Conservation (phyloP, 108 stramenopile genomes). For the Licmophora abbreviata region DNA sequence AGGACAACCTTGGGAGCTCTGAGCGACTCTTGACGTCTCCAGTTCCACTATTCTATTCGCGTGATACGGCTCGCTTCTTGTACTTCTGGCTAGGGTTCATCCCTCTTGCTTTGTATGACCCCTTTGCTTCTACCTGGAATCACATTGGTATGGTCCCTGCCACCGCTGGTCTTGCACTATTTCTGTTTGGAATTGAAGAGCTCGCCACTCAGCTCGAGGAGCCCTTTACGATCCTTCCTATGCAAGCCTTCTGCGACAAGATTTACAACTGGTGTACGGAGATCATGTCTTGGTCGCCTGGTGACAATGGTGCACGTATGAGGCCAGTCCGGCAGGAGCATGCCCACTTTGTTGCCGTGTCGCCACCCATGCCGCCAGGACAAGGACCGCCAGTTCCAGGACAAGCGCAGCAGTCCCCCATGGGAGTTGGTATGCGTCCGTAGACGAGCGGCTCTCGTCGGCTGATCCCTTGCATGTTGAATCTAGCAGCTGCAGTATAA, state of each 20-base stretch:
- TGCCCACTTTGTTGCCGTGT: no score
- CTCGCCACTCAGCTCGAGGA: conserved; percentile 73
- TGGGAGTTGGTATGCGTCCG: no score
- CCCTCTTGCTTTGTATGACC: conserved; percentile 67
- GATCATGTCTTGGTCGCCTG: conserved; percentile 13
- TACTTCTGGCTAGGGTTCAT: conserved; percentile 62
- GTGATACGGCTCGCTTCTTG: conserved; percentile 75
- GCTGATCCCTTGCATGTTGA: no score
- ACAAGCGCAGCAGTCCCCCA: no score
- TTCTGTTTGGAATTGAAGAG: conserved; percentile 34
- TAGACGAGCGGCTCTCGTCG: no score
- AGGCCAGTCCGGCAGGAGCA: no score
- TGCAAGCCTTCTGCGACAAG: conserved; percentile 72
- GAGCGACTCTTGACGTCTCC: conserved; percentile 65
- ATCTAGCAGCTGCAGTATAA: no score
- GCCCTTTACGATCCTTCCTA: conserved; percentile 81
- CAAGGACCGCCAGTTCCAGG: no score
- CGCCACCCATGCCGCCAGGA: no score
- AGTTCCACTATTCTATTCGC: conserved; percentile 62
- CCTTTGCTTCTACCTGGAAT: conserved; percentile 62
- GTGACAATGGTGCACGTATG: no score
- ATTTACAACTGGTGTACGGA: conserved; percentile 32
- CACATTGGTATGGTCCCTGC: conserved; percentile 48
- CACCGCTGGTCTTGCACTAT: conserved; percentile 12
- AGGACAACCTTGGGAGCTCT: conserved; percentile 53